These are phyloP conservation scores for Quillaja saponaria DNA, from an alignment of 306 rosid species.

Conservation along the genomic window DNA sequence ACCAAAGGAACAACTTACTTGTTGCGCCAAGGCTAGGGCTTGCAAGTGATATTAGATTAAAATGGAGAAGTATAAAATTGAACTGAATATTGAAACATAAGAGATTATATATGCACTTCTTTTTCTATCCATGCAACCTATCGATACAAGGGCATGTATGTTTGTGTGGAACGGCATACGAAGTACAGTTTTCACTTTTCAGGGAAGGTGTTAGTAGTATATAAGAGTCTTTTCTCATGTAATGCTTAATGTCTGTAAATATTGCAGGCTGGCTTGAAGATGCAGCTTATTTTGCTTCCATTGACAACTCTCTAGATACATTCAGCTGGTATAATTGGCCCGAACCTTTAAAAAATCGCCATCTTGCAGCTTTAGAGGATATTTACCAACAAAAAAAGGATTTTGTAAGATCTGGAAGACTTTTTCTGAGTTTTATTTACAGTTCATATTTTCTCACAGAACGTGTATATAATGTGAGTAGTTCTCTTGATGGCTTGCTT, in stretches of 20 bases:
- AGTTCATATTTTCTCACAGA: slow-evolving; percentile 21
- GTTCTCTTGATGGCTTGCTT: slow-evolving; percentile 29
- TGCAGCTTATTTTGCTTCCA: slow-evolving; percentile 97
- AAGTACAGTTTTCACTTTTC: slow-evolving; percentile 21
- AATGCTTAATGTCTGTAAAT: slow-evolving; percentile 31
- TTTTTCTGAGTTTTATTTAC: slow-evolving; percentile 29
- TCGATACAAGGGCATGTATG: not conserved
- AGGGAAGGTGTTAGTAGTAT: slow-evolving; percentile 9
- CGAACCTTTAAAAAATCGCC: slow-evolving; percentile 79
- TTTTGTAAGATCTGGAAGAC: slow-evolving; percentile 66
- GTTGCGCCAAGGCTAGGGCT: too few species aligned
- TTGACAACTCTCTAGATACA: slow-evolving; percentile 64
- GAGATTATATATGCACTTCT: slow-evolving; percentile 17
- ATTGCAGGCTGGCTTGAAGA: slow-evolving; percentile 94
- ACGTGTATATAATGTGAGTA: slow-evolving; percentile 27
- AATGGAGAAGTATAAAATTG: slow-evolving; percentile 12
- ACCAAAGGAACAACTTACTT: too few species aligned
- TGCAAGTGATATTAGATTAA: not conserved
- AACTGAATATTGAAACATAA: slow-evolving; percentile 1
- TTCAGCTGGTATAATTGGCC: slow-evolving; percentile 94
- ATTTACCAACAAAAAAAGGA: slow-evolving; percentile 62
- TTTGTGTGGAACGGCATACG: slow-evolving; percentile 10
- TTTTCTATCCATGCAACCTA: not conserved
- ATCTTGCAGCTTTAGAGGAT: slow-evolving; percentile 79
- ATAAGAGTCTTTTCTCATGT: slow-evolving; percentile 22